phyloP scores from a whole-genome alignment of 2,329 filamentous ascomycete species.

The Mycosphaerella sp. region DNA sequence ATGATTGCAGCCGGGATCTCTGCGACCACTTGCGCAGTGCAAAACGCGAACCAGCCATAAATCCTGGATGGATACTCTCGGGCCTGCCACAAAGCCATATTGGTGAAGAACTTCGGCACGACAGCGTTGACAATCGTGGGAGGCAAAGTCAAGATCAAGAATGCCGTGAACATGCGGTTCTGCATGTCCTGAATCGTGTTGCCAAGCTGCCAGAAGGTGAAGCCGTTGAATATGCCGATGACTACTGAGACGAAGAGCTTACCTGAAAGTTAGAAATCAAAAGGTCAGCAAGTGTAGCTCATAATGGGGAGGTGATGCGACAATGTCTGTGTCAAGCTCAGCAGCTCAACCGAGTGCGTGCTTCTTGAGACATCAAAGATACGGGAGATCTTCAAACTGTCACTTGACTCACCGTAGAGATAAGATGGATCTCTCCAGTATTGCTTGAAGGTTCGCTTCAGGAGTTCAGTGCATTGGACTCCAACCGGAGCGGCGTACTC shows the following conservation, averaged over 20 bases:
- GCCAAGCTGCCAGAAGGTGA: conserved; percentile 67
- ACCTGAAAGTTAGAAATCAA: too few species aligned
- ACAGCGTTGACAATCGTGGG: conserved; percentile 67
- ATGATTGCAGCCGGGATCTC: conserved; percentile 67
- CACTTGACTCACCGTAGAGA: conserved; percentile 50
- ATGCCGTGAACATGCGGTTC: conserved; percentile 69
- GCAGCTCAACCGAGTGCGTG: too few species aligned
- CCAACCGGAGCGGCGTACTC: conserved; percentile 59
- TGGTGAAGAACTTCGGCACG: conserved; percentile 70
- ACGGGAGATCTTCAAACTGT: too few species aligned
- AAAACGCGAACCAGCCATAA: conserved; percentile 72
- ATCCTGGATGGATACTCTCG: conserved; percentile 68
- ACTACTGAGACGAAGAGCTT: conserved; percentile 67
- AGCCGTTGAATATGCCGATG: conserved; percentile 70
- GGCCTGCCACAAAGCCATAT: conserved; percentile 65
- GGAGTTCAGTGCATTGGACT: conserved; percentile 59
- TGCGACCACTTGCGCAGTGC: conserved; percentile 63
- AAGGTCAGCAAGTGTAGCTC: too few species aligned
- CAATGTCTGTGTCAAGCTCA: too few species aligned
- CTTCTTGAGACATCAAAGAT: too few species aligned
- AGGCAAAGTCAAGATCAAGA: conserved; percentile 53
- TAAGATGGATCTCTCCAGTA: conserved; percentile 66
- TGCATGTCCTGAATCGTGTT: conserved; percentile 63
- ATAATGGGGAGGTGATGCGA: too few species aligned
- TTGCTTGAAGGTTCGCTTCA: conserved; percentile 62